A percentile compares a stretch with the other conserved stretches of the same genome.
phyloP scores from a whole-genome alignment of 2,329 filamentous ascomycete species.

The Fusarium sp. region DNA sequence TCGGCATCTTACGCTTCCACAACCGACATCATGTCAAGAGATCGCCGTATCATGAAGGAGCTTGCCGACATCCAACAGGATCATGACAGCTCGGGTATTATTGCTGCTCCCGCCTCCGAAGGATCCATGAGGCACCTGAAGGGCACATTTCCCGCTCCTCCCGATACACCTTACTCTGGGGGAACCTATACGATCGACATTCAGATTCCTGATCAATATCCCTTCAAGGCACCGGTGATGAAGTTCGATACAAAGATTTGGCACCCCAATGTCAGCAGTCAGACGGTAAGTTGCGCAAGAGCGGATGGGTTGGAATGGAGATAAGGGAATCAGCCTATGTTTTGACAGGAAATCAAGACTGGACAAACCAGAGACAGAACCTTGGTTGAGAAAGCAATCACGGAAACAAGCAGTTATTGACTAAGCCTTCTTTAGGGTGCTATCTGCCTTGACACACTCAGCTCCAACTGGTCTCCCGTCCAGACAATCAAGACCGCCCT shows the following conservation, averaged over 20 bases:
- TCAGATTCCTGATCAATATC: conserved; percentile 87
- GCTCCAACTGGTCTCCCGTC: conserved; percentile 92
- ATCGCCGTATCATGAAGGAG: conserved; percentile 78
- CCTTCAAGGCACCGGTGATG: conserved; percentile 93
- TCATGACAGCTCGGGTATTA: conserved; percentile 78
- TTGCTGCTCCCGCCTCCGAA: conserved; percentile 72
- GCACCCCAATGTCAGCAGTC: conserved; percentile 96
- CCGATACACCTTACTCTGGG: conserved; percentile 92
- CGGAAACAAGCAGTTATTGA: conserved; percentile 20
- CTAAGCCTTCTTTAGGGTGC: conserved; percentile 74
- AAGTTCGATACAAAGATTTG: conserved; percentile 93
- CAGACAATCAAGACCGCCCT: conserved; percentile 96
- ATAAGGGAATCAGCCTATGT: background rate
- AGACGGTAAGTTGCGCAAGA: conserved; percentile 74
- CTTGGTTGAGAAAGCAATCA: background rate
- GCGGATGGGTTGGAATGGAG: too few relatives aligned
- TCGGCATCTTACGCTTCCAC: background rate
- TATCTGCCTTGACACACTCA: conserved; percentile 95
- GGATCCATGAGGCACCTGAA: conserved; percentile 84
- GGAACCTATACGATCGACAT: conserved; percentile 88
- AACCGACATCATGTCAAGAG: conserved; percentile 59
- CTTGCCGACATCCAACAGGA: conserved; percentile 80
- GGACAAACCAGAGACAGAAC: background rate
- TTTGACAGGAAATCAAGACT: background rate
- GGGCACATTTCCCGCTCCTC: conserved; percentile 86